Percentiles rank a stretch among this genome's conserved stretches.
Conservation (phyloP, 331 rosid species). For the Quercus tomentella region DNA sequence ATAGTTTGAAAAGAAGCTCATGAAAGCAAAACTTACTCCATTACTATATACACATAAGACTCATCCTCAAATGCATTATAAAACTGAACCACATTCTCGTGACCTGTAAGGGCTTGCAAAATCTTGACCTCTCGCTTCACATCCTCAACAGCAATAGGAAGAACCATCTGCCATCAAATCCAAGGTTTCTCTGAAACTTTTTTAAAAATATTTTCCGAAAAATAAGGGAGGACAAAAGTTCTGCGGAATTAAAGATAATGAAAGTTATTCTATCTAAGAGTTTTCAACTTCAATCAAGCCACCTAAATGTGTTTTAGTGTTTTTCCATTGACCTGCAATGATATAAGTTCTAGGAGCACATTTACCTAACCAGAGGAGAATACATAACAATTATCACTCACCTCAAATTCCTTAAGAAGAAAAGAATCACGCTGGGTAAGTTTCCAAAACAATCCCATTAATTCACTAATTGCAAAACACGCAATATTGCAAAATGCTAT, state of each 20-base stretch:
- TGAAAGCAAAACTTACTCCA: conserved; percentile 76
- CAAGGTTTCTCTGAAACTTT: conserved; percentile 11
- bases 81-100: conserved; percentile 93
- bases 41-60: conserved; percentile 89
- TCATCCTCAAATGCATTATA: conserved; percentile 86
- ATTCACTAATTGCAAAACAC: background rate
- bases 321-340: background rate
- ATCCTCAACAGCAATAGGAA: conserved; percentile 99
- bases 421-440: background rate
- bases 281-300: background rate
- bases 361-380: background rate
- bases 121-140: conserved; percentile 95
- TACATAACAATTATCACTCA: background rate
- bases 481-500: background rate
- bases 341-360: background rate
- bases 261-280: background rate
- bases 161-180: conserved; percentile 80
- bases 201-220: background rate
- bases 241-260: background rate
- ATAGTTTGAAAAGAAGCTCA: background rate
- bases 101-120: conserved; percentile 86
- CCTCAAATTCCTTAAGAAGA: background rate
- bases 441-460: background rate
- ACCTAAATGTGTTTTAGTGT: background rate
- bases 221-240: background rate